Base-by-base conservation (phyloP, 495 filamentous ascomycete genomes). In the Hypomontagnella monticulosa region DNA sequence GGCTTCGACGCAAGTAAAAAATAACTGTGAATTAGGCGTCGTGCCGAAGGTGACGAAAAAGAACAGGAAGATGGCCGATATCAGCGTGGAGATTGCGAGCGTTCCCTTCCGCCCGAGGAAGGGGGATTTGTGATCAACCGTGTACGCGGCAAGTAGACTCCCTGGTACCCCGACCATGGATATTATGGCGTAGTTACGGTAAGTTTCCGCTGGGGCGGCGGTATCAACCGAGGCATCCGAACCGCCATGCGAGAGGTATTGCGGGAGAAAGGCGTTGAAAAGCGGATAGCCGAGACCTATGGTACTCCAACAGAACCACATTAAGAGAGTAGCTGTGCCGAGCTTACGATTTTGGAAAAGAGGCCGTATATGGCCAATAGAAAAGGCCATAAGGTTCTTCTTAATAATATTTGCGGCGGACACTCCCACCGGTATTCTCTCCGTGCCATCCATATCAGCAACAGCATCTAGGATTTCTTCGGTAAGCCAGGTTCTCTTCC, bases 221-320 rank as follows among this genome's bases (percentile, higher is more conserved):
- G 66, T 56, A 8, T 30, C 36, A 20, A 36, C 10, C 0, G 71
- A 43, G 15, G 79, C 76, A 40, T 86, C 81, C 20, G 84, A 85
- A 16, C 88, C 88, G 44, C 88, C 84, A 11, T 87, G 85, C n/a
- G 87, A 83, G 56, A 93, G 89, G 70, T 92, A 92, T 67, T 89
- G 91, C 1, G 91, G 91, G 3, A 94, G 83, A 70, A 95, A 95
- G 47, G 90, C 89, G 74, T 93, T 94, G 79, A 93, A 95, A 0
- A 95, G 77, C 1, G 91, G 91, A 67, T 89, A 93, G 11, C 81
- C 83, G 74, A 84, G 77, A 38, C 82, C 82, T 61, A 85, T 85
- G 16, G 81, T 81, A 0, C 77, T 76, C 81, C 81, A 87, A 61
- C 79, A 80, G 60, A 85, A 84, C 84, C 84, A 87, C 34, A 87